Conservation (phyloP, 805 yeast species). For the Gaillardinia entomophila region DNA sequence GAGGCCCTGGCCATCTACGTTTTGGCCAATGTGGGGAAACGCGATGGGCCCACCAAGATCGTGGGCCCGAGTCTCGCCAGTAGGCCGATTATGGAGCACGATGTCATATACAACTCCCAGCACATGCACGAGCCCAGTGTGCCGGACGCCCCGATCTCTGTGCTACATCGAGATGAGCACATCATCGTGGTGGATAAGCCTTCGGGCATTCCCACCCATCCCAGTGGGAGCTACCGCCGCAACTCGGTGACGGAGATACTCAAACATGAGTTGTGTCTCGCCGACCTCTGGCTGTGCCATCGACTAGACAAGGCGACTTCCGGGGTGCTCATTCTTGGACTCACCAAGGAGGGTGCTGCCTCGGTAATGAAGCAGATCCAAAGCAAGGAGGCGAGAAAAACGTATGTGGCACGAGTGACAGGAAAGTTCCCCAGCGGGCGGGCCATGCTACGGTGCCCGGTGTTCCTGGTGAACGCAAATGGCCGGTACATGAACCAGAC, state of each 20-base stretch:
- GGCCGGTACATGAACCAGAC: constrained; percentile 26
- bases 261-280: constrained; percentile 18
- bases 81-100: constrained; percentile 14
- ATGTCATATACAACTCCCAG: constrained; percentile 20
- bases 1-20: constrained; percentile 19
- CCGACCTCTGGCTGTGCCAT: constrained; percentile 38
- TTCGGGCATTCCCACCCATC: constrained; percentile 50
- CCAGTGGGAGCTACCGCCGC: constrained; percentile 38
- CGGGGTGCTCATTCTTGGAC: constrained; percentile 43
- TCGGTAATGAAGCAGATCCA: constrained; percentile 24
- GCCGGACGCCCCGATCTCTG: constrained; percentile 10
- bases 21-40: constrained; percentile 13
- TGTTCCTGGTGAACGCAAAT: constrained; percentile 27
- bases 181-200: constrained; percentile 46
- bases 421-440: constrained; percentile 33
- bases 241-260: constrained; percentile 42
- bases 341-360: constrained; percentile 25
- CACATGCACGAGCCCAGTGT: constrained; percentile 47
- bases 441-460: constrained; percentile 32
- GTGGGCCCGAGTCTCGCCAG: constrained; percentile 12
- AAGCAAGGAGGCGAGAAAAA: constrained; percentile 26
- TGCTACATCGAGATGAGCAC: constrained; percentile 31
- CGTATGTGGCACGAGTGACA: constrained; percentile 40
- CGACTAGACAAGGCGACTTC: constrained; percentile 49
- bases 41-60: constrained; percentile 8